Percentiles rank a stretch among this genome's conserved stretches.
phyloP scores from a whole-genome alignment of 441 rosid genomes.

The Adansonia gregorii region DNA sequence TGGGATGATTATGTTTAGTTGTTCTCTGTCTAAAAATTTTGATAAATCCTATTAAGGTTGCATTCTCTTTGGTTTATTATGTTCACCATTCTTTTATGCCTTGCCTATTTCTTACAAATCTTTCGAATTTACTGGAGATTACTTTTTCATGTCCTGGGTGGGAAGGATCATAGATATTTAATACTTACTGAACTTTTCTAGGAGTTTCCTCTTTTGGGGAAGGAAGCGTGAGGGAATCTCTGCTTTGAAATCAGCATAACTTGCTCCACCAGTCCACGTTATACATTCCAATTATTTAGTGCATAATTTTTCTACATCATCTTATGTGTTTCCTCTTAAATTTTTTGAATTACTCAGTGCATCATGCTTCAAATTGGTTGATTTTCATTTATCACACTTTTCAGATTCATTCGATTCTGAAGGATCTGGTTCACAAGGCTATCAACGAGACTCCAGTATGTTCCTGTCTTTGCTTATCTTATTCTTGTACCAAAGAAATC shows the following conservation, averaged over 20 bases:
- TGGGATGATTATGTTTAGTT: no score
- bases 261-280: neutral
- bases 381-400: conserved; percentile 22
- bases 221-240: neutral
- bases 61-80: neutral
- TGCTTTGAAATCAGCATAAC: neutral
- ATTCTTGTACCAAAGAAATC: conserved; percentile 1
- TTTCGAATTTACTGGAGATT: neutral
- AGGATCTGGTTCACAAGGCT: conserved; percentile 95
- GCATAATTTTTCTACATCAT: neutral
- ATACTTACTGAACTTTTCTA: neutral
- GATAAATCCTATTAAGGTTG: neutral
- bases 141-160: neutral
- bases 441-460: conserved; percentile 82
- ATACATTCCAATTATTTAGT: neutral
- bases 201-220: neutral
- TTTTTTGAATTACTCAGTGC: neutral
- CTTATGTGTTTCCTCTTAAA: neutral
- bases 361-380: conserved; percentile 4
- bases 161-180: neutral
- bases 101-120: neutral
- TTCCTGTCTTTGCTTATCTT: conserved; percentile 28
- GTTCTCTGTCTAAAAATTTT: neutral
- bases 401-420: conserved; percentile 86
- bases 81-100: neutral